These are phyloP conservation scores for Hamigera avellanea DNA, from an alignment of 495 filamentous ascomycete species.

Conservation along the genomic window DNA sequence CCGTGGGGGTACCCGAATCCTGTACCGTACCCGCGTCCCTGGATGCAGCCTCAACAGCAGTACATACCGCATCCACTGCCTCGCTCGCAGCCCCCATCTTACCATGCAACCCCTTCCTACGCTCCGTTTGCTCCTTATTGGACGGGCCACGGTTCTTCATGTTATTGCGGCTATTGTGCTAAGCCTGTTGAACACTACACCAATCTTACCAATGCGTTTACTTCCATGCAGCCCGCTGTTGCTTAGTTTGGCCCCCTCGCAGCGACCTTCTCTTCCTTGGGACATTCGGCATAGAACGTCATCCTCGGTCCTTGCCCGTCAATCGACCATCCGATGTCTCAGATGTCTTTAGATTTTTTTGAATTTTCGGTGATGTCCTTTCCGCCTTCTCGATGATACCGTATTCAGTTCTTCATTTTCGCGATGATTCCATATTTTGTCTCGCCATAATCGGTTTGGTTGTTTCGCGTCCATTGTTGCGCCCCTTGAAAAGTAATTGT, in stretches of 20 bases:
- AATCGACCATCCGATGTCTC: slow-evolving; percentile 1
- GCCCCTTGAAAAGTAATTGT: background rate
- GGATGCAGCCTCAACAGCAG: slow-evolving; percentile 33
- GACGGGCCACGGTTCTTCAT: slow-evolving; percentile 51
- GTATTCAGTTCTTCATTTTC: slow-evolving; percentile 5
- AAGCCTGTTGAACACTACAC: slow-evolving; percentile 56
- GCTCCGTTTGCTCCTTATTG: slow-evolving; percentile 47
- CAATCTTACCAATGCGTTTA: slow-evolving; percentile 43
- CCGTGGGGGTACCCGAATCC: slow-evolving; percentile 45
- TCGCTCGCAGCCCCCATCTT: slow-evolving; percentile 38
- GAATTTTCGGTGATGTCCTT: slow-evolving; percentile 17
- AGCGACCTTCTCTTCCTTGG: slow-evolving; percentile 3
- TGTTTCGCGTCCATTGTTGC: background rate
- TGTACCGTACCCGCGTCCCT: slow-evolving; percentile 28
- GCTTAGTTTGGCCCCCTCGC: slow-evolving; percentile 16
- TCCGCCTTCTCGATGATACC: slow-evolving; percentile 1
- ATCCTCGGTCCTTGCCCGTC: slow-evolving; percentile 8
- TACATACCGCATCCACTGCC: slow-evolving; percentile 34
- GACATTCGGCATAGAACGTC: slow-evolving; percentile 5
- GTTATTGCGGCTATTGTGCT: slow-evolving; percentile 55
- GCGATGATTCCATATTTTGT: slow-evolving; percentile 29
- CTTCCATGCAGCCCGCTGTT: slow-evolving; percentile 47
- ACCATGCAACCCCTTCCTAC: slow-evolving; percentile 40
- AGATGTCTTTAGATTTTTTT: slow-evolving; percentile 19
- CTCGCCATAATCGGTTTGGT: slow-evolving; percentile 1